These are phyloP conservation scores for Phytophthora multivora DNA, from an alignment of 352 stramenopile species.

Conservation along the genomic window DNA sequence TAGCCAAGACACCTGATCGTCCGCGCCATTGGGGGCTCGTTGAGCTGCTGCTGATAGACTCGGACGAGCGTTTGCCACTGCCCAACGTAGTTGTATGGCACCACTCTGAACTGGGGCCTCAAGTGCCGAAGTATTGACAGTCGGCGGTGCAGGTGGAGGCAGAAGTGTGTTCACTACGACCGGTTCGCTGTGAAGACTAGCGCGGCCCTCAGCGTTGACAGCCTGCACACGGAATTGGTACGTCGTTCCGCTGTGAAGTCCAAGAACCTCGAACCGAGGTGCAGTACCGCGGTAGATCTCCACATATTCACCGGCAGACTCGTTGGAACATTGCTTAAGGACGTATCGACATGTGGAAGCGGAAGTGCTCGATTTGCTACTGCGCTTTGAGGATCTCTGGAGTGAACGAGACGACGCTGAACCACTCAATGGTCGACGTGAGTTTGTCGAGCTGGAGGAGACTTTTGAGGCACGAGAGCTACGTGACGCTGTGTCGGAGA, in stretches of 20 bases:
- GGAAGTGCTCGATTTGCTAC: slow-evolving; percentile 7
- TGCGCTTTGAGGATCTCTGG: slow-evolving; percentile 25
- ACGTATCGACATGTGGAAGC: slow-evolving; percentile 67
- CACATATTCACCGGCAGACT: slow-evolving; percentile 81
- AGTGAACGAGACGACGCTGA: slow-evolving; percentile 21
- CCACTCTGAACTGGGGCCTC: slow-evolving; percentile 31
- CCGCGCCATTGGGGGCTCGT: slow-evolving; percentile 42
- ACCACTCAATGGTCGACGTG: slow-evolving; percentile 18
- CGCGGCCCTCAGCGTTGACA: slow-evolving; percentile 74
- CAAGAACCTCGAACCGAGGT: slow-evolving; percentile 73
- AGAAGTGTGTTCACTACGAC: slow-evolving; percentile 88
- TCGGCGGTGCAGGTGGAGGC: slow-evolving; percentile 63
- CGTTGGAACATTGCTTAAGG: slow-evolving; percentile 86
- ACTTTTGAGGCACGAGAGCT: slow-evolving; percentile 20
- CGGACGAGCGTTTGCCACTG: slow-evolving; percentile 38
- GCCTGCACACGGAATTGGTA: slow-evolving; percentile 91
- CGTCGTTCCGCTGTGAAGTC: slow-evolving; percentile 78
- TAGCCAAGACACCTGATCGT: slow-evolving; percentile 70
- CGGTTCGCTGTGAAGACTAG: slow-evolving; percentile 71
- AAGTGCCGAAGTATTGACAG: slow-evolving; percentile 26
- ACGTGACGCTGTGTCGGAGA: slow-evolving; percentile 29
- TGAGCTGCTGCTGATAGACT: slow-evolving; percentile 60
- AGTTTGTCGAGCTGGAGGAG: slow-evolving; percentile 13
- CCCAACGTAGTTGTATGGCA: slow-evolving; percentile 64
- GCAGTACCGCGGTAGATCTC: slow-evolving; percentile 84